Conservation (phyloP, 768 basidiomycete genomes). For the Lactifluus rugatus region DNA sequence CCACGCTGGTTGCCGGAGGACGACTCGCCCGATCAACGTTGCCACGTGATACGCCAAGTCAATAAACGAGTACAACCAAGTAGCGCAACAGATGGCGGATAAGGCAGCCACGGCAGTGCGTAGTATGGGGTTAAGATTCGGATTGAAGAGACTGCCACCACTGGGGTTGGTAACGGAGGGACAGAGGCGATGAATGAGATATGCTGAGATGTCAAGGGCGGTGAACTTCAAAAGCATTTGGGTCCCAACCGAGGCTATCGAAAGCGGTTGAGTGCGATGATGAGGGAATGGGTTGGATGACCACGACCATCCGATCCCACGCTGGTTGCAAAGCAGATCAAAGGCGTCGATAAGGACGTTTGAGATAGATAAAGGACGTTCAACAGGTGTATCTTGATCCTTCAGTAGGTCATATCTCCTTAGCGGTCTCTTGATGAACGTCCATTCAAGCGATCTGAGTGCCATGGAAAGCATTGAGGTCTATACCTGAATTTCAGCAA, state of each 20-base stretch:
- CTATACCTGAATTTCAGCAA: neutral
- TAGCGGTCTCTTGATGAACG: no score
- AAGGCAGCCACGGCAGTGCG: neutral
- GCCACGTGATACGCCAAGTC: neutral
- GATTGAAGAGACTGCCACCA: neutral
- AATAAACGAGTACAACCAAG: neutral
- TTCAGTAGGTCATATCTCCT: no score
- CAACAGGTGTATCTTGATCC: neutral
- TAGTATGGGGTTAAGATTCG: neutral
- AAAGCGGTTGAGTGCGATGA: no score
- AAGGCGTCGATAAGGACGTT: neutral
- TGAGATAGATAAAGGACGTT: neutral
- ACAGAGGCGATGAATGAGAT: no score
- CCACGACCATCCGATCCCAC: no score
- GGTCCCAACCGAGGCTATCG: no score
- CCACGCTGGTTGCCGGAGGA: conserved; percentile 3
- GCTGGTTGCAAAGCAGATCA: no score
- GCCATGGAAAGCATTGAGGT: neutral
- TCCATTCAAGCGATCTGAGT: no score
- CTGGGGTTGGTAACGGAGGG: neutral
- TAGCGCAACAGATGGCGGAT: neutral
- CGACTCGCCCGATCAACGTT: neutral
- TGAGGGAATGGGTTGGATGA: no score
- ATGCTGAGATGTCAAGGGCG: neutral
- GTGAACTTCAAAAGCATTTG: no score